phyloP scores from a whole-genome alignment of 106 monocot species.

The Platanthera zijinensis region DNA sequence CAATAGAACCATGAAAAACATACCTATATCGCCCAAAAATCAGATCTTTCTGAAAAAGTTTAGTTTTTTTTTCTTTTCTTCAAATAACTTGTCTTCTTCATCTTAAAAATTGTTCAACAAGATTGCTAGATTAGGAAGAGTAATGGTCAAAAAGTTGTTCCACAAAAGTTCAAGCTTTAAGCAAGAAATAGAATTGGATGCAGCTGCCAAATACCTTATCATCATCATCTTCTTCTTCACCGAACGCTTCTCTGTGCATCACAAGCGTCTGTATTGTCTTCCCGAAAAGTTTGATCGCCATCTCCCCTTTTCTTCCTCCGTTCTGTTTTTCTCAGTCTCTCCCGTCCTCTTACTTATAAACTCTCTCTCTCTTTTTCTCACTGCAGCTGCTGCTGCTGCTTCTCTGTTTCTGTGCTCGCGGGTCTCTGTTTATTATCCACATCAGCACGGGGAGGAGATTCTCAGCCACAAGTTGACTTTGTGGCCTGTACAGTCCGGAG shows the following conservation, averaged over 20 bases:
- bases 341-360: background rate
- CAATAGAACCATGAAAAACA: background rate
- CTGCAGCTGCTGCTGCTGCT: background rate
- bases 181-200: background rate
- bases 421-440: constrained; percentile 7
- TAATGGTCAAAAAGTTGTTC: no score
- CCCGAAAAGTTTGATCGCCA: constrained; percentile 58
- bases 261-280: constrained; percentile 34
- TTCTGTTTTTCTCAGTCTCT: background rate
- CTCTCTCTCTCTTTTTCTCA: background rate
- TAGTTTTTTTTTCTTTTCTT: no score
- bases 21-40: background rate
- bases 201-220: constrained; percentile 14
- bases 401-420: background rate
- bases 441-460: constrained; percentile 15
- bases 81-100: no score
- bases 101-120: no score
- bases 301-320: constrained; percentile 12
- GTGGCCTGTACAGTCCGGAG: constrained; percentile 38
- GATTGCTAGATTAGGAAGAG: no score
- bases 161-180: no score
- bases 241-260: background rate
- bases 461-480: constrained; percentile 53
- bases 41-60: background rate
- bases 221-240: constrained; percentile 19